Base-by-base conservation (phyloP, 75 land plant species). In the Cunninghamia lanceolata region DNA sequence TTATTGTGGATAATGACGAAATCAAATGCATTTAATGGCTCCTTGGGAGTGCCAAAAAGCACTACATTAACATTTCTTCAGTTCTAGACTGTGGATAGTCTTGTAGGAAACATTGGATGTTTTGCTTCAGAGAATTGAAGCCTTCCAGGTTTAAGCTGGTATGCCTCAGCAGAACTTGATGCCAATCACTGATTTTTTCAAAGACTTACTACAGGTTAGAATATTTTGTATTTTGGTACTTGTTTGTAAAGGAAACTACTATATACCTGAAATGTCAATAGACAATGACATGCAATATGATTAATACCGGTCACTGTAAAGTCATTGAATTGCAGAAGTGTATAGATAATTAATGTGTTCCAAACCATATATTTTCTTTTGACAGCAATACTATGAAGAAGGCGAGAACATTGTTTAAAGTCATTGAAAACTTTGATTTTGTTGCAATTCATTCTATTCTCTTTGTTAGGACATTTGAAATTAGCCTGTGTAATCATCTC, bases 81-180 rank as follows among this genome's bases (percentile, higher is more conserved):
- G 75, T 32, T 73, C 16, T 34, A 34, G 16, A 34, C 36, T 19
- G 46, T 92, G 19, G 90, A 95, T 82, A 82, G 87, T 85, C 83
- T 96, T 9, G 53, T 91, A 81, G 92, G 93, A 35, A 92, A 92
- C 17, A 56, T 88, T 7, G 88, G 90, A 21, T 98, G 95, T 4
- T 96, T 96, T 88, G 93, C 92, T 43, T 85, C 92, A 35, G 95
- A 92, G 53, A 94, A 95, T 84, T 98, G 98, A 97, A 92, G 95
- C 28, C 91, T 95, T 43, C 96, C 98, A 32, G 96, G 95, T 85
- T 93, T 98, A 34, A 96, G 96, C 75, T 90, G 94, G 39, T 95
- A 96, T 53, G 93, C 93, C 38, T 90, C 94, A 73, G 85, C 93
- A 9, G 86, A 88, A 77, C 63, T 95, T 9, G 95, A 98, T 84